Base-by-base conservation (phyloP, 2,329 filamentous ascomycete genomes). In the Fusarium armeniacum region DNA sequence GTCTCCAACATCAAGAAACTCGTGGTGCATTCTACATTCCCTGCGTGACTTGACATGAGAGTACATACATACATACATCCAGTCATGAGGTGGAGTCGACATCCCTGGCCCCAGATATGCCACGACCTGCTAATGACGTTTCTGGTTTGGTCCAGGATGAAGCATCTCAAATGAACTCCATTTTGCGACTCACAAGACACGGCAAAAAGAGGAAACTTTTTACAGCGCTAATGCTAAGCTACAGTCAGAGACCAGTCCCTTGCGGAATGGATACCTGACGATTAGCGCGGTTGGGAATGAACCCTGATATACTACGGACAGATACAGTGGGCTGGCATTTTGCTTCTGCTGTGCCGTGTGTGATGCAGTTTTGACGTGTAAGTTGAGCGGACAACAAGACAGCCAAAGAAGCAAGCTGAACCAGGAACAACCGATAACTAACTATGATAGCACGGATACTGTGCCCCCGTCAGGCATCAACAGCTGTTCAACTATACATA, bases 331-430 rank as follows among this genome's bases (percentile, higher is more conserved):
- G 43, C 26, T 7, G 44, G 40, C 32, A 46, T 24, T 33, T n/a
- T 41, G 49, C 20, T 69, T 33, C 20, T 41, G 44, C 20, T 68
- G 60, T 65, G 30, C 36, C 36, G 40, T 53, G 44, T 53, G 49
- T 67, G 66, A 70, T 70, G 52, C 49, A 47, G 44, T 55, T 32
- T 70, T 69, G 66, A 69, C 66, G 62, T 69, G 66, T 67, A 58
- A 44, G 32, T 38, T 13, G 28, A 33, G 53, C 38, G 24, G 33
- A 10, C 49, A 28, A 28, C 20, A 28, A 51, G n/a, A 24, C 20
- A 51, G 49, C 22, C 15, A 20, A 20, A 30, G n/a, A 51, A 51
- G 49, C 49, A 41, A 51, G 24, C 49, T 51, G 49, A 30, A 44
- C 35, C 57, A 62, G 41, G 28, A 54, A 66, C 45, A 51, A 28